These are phyloP conservation scores for Ceratocystis albifundus DNA, from an alignment of 2,329 filamentous ascomycete species.

Conservation along the genomic window DNA sequence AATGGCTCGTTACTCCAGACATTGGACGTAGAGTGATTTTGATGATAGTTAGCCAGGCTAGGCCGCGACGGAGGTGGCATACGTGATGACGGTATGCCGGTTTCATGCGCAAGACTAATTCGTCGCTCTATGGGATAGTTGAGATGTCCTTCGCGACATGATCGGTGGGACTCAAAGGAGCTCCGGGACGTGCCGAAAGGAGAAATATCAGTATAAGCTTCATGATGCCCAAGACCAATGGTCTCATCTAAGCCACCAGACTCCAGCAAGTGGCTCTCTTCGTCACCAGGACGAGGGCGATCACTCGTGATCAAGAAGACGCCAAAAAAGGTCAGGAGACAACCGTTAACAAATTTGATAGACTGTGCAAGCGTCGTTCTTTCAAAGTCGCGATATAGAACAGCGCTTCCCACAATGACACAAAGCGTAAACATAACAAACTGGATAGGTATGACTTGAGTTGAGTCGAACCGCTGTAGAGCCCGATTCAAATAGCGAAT, in stretches of 20 bases:
- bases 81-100: conserved; percentile 32
- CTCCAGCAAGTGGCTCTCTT: conserved; percentile 43
- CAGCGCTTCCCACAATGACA: conserved; percentile 85
- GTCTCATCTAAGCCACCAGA: conserved; percentile 52
- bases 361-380: conserved; percentile 62
- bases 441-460: conserved; percentile 93
- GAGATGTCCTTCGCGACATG: conserved; percentile 33
- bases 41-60: not conserved
- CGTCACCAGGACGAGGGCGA: conserved; percentile 46
- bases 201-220: conserved; percentile 21
- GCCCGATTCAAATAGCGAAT: conserved; percentile 87
- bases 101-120: conserved; percentile 31
- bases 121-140: conserved; percentile 35
- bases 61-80: conserved; percentile 23
- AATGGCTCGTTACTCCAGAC: conserved; percentile 5
- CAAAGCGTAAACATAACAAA: conserved; percentile 95
- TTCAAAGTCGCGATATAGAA: conserved; percentile 92
- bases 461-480: conserved; percentile 88
- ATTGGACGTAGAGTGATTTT: conserved; percentile 6
- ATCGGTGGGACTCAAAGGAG: conserved; percentile 33
- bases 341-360: conserved; percentile 78
- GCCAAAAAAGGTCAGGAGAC: conserved; percentile 82
- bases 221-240: conserved; percentile 45
- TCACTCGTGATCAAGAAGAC: conserved; percentile 96
- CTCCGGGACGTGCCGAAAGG: conserved; percentile 13